These are phyloP conservation scores for Pyropia yezoensis DNA, from an alignment of 23 red algal genomes.

Conservation along the genomic window DNA sequence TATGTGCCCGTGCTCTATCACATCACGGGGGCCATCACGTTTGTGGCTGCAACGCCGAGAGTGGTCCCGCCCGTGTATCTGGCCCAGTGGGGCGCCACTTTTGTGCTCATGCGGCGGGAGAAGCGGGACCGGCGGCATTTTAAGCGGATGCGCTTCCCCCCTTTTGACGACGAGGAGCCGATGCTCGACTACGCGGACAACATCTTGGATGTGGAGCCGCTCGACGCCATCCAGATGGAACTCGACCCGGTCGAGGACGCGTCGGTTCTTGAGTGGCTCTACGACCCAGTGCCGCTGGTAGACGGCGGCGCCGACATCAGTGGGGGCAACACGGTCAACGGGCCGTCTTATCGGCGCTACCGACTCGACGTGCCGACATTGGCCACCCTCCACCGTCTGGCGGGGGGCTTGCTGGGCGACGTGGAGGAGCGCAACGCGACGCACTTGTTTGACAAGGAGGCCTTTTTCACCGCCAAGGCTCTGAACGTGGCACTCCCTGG, in stretches of 20 bases:
- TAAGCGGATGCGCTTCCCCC: constrained; percentile 74
- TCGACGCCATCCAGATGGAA: constrained; percentile 86
- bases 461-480: constrained; percentile 88
- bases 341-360: constrained; percentile 56
- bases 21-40: constrained; percentile 85
- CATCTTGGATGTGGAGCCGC: constrained; percentile 79
- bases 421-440: constrained; percentile 72
- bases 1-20: constrained; percentile 84
- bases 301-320: constrained; percentile 5
- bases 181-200: constrained; percentile 92
- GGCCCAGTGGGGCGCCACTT: constrained; percentile 91
- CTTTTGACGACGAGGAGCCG: constrained; percentile 97
- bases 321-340: constrained; percentile 36
- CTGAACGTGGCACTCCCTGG: constrained; percentile 82
- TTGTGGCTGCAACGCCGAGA: constrained; percentile 78
- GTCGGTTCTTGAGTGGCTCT: constrained; percentile 79
- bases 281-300: constrained; percentile 65
- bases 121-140: constrained; percentile 73
- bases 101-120: constrained; percentile 78
- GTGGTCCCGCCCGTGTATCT: constrained; percentile 80
- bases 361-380: constrained; percentile 70
- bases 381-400: constrained; percentile 75
- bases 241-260: constrained; percentile 80
- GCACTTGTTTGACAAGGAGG: constrained; percentile 80
- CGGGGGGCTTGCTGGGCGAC: constrained; percentile 60